Evolutionary conservation across 2,329 filamentous ascomycete species (phyloP).

Genomic region (Plenodomus biglobosus): DNA sequence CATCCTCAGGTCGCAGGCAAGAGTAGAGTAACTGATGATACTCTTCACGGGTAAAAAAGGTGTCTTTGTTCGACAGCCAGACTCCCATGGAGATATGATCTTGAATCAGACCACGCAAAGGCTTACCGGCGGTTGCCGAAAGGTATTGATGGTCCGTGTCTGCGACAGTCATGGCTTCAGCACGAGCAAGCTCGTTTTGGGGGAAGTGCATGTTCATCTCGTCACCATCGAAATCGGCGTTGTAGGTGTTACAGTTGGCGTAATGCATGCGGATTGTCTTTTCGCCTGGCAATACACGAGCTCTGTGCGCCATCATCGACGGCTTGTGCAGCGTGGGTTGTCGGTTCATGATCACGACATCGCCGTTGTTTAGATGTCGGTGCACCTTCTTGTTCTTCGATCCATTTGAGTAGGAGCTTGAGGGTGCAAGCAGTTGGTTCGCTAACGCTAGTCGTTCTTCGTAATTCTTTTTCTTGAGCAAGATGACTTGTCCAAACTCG

Average conservation of each 20-base stretch:
- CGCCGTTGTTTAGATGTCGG: conserved; percentile 91
- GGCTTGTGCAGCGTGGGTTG: conserved; percentile 98
- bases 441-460: conserved; percentile 88
- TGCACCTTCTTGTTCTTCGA: conserved; percentile 94
- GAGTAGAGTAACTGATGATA: conserved; percentile 95
- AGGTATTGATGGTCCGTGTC: conserved; percentile 98
- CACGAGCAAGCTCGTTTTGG: conserved; percentile 90
- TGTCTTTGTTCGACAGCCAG: conserved; percentile 85
- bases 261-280: conserved; percentile 99
- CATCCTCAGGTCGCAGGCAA: conserved; percentile 84
- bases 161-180: conserved; percentile 89
- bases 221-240: conserved; percentile 98
- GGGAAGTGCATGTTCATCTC: conserved; percentile 99
- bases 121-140: conserved; percentile 89
- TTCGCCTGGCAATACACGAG: conserved; percentile 86
- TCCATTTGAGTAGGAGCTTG: conserved; percentile 71
- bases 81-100: conserved; percentile 97
- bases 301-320: conserved; percentile 97
- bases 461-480: conserved; percentile 79
- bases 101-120: conserved; percentile 92
- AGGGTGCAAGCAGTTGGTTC: conserved; percentile 87
- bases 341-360: conserved; percentile 98
- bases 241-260: conserved; percentile 99
- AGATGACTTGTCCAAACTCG: conserved; percentile 89
- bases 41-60: conserved; percentile 81